phyloP scores from a whole-genome alignment of 2,329 filamentous ascomycete species.

The Cyclaneusma minus region DNA sequence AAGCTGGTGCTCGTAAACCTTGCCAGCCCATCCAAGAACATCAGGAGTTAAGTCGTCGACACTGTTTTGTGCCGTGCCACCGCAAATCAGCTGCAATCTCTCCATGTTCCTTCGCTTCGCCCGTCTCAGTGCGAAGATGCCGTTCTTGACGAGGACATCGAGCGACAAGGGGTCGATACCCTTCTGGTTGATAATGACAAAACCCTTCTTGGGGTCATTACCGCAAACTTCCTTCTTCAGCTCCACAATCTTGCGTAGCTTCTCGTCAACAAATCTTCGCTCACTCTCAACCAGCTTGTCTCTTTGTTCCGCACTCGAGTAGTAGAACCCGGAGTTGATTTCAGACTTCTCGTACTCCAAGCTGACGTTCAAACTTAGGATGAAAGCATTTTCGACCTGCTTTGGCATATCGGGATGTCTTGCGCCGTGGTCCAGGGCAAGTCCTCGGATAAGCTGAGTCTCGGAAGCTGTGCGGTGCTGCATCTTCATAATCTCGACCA shows the following conservation, averaged over 20 bases:
- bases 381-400: constrained; percentile 85
- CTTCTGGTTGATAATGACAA: constrained; percentile 98
- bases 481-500: constrained; percentile 99
- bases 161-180: constrained; percentile 93
- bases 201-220: constrained; percentile 81
- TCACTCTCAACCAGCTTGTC: constrained; percentile 98
- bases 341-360: constrained; percentile 98
- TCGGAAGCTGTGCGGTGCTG: constrained; percentile 93
- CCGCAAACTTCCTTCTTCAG: constrained; percentile 97
- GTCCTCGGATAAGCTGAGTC: constrained; percentile 84
- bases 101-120: constrained; percentile 99
- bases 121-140: constrained; percentile 82
- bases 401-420: constrained; percentile 98
- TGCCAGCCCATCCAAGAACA: constrained; percentile 84
- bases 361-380: constrained; percentile 89
- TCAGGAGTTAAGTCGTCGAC: constrained; percentile 85
- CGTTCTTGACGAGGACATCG: constrained; percentile 94
- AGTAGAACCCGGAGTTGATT: constrained; percentile 98
- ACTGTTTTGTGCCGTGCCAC: constrained; percentile 84
- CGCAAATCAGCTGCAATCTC: constrained; percentile 85
- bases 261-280: constrained; percentile 87
- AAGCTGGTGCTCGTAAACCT: constrained; percentile 92
- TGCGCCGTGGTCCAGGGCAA: constrained; percentile 88
- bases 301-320: constrained; percentile 89
- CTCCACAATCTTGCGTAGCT: constrained; percentile 93